Conservation (phyloP, 2,329 filamentous ascomycete genomes). For the Karstenula rhodostoma region DNA sequence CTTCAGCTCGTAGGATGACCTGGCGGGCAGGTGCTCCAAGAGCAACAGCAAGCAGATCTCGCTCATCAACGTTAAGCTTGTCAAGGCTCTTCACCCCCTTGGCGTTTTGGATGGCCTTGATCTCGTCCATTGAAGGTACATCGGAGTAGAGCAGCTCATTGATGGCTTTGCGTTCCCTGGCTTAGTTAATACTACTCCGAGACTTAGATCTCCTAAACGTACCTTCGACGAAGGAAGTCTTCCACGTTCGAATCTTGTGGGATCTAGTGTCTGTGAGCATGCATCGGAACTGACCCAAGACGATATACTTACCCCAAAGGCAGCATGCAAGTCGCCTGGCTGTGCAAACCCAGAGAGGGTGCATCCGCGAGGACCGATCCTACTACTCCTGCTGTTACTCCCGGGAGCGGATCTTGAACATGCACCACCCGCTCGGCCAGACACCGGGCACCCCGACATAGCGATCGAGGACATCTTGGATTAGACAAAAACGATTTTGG, state of each 20-base stretch:
- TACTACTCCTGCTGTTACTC: constrained; percentile 25
- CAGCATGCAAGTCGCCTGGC: constrained; percentile 33
- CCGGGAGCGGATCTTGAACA: constrained; percentile 26
- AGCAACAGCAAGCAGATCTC: constrained; percentile 61
- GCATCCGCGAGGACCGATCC: constrained; percentile 33
- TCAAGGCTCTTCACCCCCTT: constrained; percentile 58
- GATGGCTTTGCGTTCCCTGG: constrained; percentile 35
- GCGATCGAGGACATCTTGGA: constrained; percentile 20
- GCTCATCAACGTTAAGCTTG: constrained; percentile 57
- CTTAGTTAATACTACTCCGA: constrained; percentile 7
- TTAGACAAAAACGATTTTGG: constrained; percentile 20
- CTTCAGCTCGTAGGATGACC: constrained; percentile 62
- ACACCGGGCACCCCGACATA: constrained; percentile 31
- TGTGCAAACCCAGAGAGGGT: constrained; percentile 36
- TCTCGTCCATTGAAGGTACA: constrained; percentile 35
- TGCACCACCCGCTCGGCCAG: constrained; percentile 22
- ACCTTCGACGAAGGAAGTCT: constrained; percentile 35
- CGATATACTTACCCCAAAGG: constrained; percentile 27
- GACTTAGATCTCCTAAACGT: background rate
- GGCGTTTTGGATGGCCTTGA: constrained; percentile 33
- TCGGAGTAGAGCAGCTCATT: constrained; percentile 38
- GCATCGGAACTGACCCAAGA: background rate
- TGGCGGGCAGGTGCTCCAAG: constrained; percentile 64
- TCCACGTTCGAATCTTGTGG: constrained; percentile 29
- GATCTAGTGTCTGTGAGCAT: constrained; percentile 23